Evolutionary conservation across 805 yeast genomes (phyloP).

Genomic region (Schizosaccharomyces pombe): DNA sequence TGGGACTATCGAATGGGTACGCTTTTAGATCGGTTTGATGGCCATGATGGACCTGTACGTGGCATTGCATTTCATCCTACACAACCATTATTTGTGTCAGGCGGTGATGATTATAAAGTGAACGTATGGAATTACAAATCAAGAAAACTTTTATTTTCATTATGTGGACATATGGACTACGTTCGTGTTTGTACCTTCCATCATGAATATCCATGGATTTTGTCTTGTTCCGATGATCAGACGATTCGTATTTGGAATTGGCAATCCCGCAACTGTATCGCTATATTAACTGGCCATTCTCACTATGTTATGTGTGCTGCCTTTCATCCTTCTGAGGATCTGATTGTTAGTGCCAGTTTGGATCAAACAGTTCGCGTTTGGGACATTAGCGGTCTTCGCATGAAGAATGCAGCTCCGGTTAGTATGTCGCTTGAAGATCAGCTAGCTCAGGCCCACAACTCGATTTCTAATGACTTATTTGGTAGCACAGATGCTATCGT

Average conservation of each 20-base stretch:
- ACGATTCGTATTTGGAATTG: constrained; percentile 98
- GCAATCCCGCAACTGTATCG: constrained; percentile 95
- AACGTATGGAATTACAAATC: constrained; percentile 91
- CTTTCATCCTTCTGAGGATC: constrained; percentile 86
- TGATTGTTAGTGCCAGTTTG: constrained; percentile 82
- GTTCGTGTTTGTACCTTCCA: constrained; percentile 88
- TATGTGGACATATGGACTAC: constrained; percentile 77
- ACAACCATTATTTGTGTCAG: constrained; percentile 88
- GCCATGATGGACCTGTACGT: constrained; percentile 95
- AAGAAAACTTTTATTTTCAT: constrained; percentile 73
- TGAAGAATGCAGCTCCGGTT: constrained; percentile 70
- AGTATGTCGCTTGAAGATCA: constrained; percentile 20
- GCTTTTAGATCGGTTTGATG: constrained; percentile 83
- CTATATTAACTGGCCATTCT: constrained; percentile 91
- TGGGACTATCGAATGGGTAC: constrained; percentile 99
- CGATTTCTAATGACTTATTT: constrained; percentile 44
- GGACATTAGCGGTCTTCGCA: constrained; percentile 89
- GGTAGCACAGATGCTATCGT: constrained; percentile 87
- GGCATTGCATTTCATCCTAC: constrained; percentile 91
- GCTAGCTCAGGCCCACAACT: constrained; percentile 26
- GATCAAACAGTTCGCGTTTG: constrained; percentile 98
- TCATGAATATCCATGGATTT: constrained; percentile 89
- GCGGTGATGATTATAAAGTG: constrained; percentile 89
- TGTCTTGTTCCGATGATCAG: constrained; percentile 91
- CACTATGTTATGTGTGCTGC: constrained; percentile 97